phyloP scores from a whole-genome alignment of 345 rosid species.

The Heritiera fomes region DNA sequence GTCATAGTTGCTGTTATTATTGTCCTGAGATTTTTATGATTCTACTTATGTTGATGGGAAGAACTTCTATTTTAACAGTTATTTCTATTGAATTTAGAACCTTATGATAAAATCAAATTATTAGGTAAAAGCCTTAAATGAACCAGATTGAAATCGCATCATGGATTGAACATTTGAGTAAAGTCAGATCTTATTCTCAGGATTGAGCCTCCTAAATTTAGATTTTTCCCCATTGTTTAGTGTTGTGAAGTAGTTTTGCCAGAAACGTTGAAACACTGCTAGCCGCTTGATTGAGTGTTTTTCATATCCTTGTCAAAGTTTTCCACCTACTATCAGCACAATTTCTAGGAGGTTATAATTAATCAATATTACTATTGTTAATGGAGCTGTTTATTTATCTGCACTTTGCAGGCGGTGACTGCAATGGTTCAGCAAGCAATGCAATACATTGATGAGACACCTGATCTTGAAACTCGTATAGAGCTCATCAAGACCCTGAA shows the following conservation, averaged over 20 bases:
- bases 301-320: background rate
- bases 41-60: background rate
- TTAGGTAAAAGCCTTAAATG: background rate
- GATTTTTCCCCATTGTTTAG: background rate
- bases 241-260: background rate
- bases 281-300: background rate
- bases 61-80: background rate
- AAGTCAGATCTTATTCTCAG: background rate
- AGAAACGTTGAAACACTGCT: background rate
- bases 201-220: background rate
- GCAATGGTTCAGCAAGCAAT: slow-evolving; percentile 99
- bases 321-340: background rate
- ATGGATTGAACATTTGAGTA: background rate
- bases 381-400: background rate
- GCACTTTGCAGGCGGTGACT: slow-evolving; percentile 80
- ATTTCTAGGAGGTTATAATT: background rate
- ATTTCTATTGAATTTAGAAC: background rate
- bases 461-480: slow-evolving; percentile 81
- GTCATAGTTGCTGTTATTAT: background rate
- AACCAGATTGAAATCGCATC: background rate
- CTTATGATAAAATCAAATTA: background rate
- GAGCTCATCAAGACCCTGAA: slow-evolving; percentile 84
- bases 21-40: background rate
- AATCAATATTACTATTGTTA: slow-evolving; percentile 20
- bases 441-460: slow-evolving; percentile 91